Evolutionary conservation across 2,329 filamentous ascomycete genomes (phyloP).

Genomic region (Beauveria medogensis): DNA sequence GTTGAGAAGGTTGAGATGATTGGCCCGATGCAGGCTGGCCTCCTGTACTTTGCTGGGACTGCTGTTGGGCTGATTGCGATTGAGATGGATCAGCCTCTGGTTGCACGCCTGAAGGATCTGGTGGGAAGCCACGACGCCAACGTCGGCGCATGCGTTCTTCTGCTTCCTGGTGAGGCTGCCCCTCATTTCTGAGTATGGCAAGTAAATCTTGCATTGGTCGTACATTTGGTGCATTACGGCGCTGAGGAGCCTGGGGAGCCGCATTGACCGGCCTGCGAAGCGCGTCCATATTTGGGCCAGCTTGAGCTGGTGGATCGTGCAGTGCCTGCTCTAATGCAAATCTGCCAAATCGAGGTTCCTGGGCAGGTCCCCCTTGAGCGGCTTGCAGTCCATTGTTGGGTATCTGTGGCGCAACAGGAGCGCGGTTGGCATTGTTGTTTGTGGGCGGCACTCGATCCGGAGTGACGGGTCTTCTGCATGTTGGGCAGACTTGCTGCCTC

Average conservation of each 20-base stretch:
- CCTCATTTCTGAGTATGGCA: conserved; percentile 5
- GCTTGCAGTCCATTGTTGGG: conserved; percentile 4
- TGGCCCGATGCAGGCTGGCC: neutral
- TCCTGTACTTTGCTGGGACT: neutral
- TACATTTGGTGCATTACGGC: neutral
- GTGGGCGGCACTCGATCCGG: conserved; percentile 21
- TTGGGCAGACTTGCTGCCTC: conserved; percentile 93
- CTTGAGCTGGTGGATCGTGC: neutral
- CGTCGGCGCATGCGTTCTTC: conserved; percentile 2
- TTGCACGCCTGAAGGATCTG: neutral
- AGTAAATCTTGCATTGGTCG: conserved; percentile 3
- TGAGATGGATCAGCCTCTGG: neutral
- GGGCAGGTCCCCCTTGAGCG: neutral
- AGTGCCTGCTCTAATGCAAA: neutral
- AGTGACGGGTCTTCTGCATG: conserved; percentile 73
- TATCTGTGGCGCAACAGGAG: conserved; percentile 17
- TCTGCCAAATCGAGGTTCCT: conserved; percentile 1
- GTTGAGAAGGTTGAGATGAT: neutral
- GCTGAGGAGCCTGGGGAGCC: neutral
- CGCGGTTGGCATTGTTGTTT: conserved; percentile 18
- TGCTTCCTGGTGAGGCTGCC: conserved; percentile 3
- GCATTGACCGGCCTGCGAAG: neutral
- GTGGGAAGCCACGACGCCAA: neutral
- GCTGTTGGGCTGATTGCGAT: neutral
- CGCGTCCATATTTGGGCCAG: neutral